Evolutionary conservation across 495 filamentous ascomycete genomes (phyloP), one percentile per base, ranked within the genome.

Genomic region (Pyrenula aspistea): DNA sequence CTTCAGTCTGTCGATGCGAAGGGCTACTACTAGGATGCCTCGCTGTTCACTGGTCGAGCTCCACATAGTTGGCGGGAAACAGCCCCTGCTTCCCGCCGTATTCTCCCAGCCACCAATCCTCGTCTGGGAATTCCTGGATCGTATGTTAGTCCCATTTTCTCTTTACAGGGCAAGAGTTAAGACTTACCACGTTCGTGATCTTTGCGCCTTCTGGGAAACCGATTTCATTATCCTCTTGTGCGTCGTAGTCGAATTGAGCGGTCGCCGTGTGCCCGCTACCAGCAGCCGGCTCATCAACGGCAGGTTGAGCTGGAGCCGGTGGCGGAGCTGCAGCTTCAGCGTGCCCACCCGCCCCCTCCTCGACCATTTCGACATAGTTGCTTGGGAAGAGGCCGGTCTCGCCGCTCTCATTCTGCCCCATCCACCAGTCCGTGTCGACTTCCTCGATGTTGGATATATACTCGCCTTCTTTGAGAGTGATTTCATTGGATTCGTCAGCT

Each of bases 401-500:
- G 56, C 93, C 94, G 53, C 70, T 74, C 3, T 72, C 64, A 67
- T 96, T 97, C 56, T 83, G 83, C 11, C 93, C 93, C 78, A 93
- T 84, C 93, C 93, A 99, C 93, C 93, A 99, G 66, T 97, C 92
- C 51, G 79, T 72, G 60, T 98, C 94, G 1, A 98, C 90, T 89
- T 95, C 94, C 51, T 99, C 90, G 64, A 99, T 95, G 59, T 96
- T 83, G n/a, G 84, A 91, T 36, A 99, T 85, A 61, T 84, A 82
- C 56, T 95, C 89, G 19, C 91, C 90, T 69, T 99, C 93, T n/a
- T 75, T 76, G 2, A 99, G 76, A 56, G 95, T 88, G 49, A 97
- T 75, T 67, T 99, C 93, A 65, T 99, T 99, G 56, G 95, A 89
- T 69, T 99, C 93, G 2, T 88, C 90, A 54, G 91, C 96, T 59